Evolutionary conservation across 2,329 filamentous ascomycete species (phyloP).

Genomic region (Metarhizium brunneum): DNA sequence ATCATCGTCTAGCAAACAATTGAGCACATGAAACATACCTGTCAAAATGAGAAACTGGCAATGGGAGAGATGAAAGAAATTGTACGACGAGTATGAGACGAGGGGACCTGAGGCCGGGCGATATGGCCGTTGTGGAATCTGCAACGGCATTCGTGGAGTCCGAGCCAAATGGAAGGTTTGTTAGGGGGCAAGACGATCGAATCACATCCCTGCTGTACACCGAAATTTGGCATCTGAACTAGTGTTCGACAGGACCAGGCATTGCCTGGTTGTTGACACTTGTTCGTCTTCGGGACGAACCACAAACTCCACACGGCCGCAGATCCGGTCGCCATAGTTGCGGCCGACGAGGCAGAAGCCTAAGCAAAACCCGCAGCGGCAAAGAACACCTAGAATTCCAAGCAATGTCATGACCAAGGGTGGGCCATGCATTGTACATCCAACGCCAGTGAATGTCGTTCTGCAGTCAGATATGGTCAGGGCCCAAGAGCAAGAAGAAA

Average conservation of each 20-base stretch:
- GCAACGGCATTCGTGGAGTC: slow-evolving; percentile 3
- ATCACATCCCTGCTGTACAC: slow-evolving; percentile 25
- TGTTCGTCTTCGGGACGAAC: slow-evolving; percentile 28
- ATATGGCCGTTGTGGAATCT: slow-evolving; percentile 4
- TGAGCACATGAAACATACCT: not conserved
- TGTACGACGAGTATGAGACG: slow-evolving; percentile 1
- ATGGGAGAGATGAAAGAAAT: not conserved
- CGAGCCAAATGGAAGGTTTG: not conserved
- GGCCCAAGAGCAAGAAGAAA: not conserved
- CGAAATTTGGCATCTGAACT: slow-evolving; percentile 20
- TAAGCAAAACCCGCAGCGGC: not conserved
- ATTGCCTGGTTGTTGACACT: slow-evolving; percentile 24
- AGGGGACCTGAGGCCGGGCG: not conserved
- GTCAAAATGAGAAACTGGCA: not conserved
- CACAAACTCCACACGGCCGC: slow-evolving; percentile 32
- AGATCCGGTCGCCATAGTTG: slow-evolving; percentile 25
- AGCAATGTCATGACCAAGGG: slow-evolving; percentile 4
- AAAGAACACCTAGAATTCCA: slow-evolving; percentile 2
- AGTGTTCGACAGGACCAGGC: slow-evolving; percentile 13
- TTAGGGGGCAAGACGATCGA: slow-evolving; percentile 12
- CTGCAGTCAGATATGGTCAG: slow-evolving; percentile 1
- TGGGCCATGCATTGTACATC: slow-evolving; percentile 4
- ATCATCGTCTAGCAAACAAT: not conserved
- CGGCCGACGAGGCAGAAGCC: slow-evolving; percentile 3
- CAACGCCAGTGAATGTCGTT: not conserved